Conservation (phyloP, 2,329 filamentous ascomycete genomes). For the Paradendryphiella salina region DNA sequence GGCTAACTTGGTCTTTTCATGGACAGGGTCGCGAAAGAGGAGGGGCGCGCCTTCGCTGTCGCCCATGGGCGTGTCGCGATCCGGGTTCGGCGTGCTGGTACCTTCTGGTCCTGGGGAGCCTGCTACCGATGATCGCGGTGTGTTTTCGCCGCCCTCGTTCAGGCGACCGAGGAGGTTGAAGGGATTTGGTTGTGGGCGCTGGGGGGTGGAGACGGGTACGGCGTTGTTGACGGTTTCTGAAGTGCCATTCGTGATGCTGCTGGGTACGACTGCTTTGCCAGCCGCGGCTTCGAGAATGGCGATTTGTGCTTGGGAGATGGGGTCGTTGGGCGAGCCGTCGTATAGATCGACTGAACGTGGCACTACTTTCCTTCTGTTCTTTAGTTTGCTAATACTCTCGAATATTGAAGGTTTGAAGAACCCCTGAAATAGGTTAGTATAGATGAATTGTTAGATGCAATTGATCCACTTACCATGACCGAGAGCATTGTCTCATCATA, state of each 20-base stretch:
- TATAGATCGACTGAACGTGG: constrained; percentile 92
- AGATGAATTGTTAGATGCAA: neutral
- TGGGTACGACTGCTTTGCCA: constrained; percentile 36
- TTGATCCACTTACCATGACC: constrained; percentile 63
- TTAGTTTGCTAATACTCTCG: constrained; percentile 77
- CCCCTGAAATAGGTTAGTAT: constrained; percentile 54
- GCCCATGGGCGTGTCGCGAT: constrained; percentile 52
- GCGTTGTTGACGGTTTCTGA: constrained; percentile 39
- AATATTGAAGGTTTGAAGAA: constrained; percentile 89
- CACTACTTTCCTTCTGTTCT: constrained; percentile 77
- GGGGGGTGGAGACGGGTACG: constrained; percentile 57
- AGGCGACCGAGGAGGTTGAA: constrained; percentile 71
- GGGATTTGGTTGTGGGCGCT: constrained; percentile 56
- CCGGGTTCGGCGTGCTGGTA: constrained; percentile 69
- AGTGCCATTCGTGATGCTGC: constrained; percentile 30
- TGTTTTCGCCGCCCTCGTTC: constrained; percentile 69
- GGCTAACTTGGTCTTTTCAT: constrained; percentile 57
- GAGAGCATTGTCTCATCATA: constrained; percentile 97
- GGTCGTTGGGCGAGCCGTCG: constrained; percentile 89
- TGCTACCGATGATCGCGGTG: constrained; percentile 81
- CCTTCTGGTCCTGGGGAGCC: constrained; percentile 86
- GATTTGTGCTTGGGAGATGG: constrained; percentile 79
- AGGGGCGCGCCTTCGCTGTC: constrained; percentile 36
- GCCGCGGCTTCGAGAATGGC: constrained; percentile 61
- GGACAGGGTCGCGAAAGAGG: constrained; percentile 51